Evolutionary conservation across 305 asterid species (phyloP).

Genomic region (Solanum hybrid): DNA sequence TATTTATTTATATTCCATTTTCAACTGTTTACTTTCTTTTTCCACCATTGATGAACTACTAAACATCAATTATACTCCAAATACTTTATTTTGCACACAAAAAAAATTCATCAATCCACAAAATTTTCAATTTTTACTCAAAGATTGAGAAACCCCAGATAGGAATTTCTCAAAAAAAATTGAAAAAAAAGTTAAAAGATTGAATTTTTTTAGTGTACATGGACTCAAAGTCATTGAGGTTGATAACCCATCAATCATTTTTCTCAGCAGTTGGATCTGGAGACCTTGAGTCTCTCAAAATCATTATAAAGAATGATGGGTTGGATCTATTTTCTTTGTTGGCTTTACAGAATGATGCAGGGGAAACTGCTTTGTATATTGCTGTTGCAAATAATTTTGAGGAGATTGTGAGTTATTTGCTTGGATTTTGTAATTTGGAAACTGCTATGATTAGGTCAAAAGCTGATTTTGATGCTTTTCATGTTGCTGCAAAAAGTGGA

Average conservation of each 20-base stretch:
- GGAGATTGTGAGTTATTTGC: slow-evolving; percentile 44
- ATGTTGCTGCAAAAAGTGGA: slow-evolving; percentile 77
- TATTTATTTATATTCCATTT: background rate
- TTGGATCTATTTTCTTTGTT: slow-evolving; percentile 51
- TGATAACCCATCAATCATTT: slow-evolving; percentile 86
- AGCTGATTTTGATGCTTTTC: slow-evolving; percentile 73
- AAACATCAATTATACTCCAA: background rate
- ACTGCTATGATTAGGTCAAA: slow-evolving; percentile 55
- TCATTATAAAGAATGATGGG: slow-evolving; percentile 44
- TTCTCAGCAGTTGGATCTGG: slow-evolving; percentile 67
- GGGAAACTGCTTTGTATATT: slow-evolving; percentile 70
- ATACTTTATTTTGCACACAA: background rate
- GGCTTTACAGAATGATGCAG: slow-evolving; percentile 64
- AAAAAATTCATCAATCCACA: background rate
- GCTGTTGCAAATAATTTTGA: slow-evolving; percentile 64
- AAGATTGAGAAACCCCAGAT: background rate
- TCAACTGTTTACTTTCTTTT: background rate
- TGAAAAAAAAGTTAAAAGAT: background rate
- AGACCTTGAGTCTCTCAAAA: slow-evolving; percentile 53
- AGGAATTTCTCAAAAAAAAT: background rate
- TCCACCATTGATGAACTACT: background rate
- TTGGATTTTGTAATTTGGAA: slow-evolving; percentile 58
- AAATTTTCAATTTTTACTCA: background rate
- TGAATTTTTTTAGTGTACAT: slow-evolving; percentile 14
- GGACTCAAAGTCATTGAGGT: slow-evolving; percentile 71